These are phyloP conservation scores for Hemileia vastatrix DNA, from an alignment of 1,284 basidiomycete species.

Conservation along the genomic window DNA sequence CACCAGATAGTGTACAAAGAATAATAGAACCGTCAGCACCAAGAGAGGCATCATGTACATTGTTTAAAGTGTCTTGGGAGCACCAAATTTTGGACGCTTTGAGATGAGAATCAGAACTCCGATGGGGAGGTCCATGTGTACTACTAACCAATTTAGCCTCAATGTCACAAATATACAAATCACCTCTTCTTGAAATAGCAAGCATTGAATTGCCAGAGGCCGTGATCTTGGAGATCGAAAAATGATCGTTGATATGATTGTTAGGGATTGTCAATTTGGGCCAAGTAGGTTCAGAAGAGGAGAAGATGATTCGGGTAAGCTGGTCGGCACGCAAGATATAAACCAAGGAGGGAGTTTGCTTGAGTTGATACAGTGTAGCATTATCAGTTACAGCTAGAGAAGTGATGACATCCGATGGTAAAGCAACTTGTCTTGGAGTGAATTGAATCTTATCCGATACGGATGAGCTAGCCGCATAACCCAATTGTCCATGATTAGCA, in stretches of 20 bases:
- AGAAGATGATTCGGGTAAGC: conserved; percentile 51
- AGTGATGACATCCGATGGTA: conserved; percentile 59
- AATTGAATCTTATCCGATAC: conserved; percentile 73
- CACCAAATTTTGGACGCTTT: conserved; percentile 13
- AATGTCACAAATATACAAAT: conserved; percentile 75
- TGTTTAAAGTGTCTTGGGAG: background rate
- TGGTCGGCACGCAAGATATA: conserved; percentile 18
- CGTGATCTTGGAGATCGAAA: conserved; percentile 69
- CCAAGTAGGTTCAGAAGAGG: too few species aligned
- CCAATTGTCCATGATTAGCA: conserved; percentile 84
- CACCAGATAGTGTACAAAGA: conserved; percentile 85
- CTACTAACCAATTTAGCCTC: conserved; percentile 32
- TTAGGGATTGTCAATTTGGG: too few species aligned
- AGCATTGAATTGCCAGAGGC: conserved; percentile 73
- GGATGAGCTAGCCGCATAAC: conserved; percentile 49
- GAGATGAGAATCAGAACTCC: background rate
- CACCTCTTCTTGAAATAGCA: conserved; percentile 74
- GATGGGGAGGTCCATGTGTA: background rate
- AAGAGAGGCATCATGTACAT: conserved; percentile 63
- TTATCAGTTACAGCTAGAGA: conserved; percentile 56
- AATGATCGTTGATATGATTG: too few species aligned
- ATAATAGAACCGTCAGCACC: conserved; percentile 80
- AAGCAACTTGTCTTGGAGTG: conserved; percentile 70
- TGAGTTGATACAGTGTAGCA: conserved; percentile 30
- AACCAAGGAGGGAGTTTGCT: conserved; percentile 21